Conservation (phyloP, 345 rosid species). For the Brassica carinata region DNA sequence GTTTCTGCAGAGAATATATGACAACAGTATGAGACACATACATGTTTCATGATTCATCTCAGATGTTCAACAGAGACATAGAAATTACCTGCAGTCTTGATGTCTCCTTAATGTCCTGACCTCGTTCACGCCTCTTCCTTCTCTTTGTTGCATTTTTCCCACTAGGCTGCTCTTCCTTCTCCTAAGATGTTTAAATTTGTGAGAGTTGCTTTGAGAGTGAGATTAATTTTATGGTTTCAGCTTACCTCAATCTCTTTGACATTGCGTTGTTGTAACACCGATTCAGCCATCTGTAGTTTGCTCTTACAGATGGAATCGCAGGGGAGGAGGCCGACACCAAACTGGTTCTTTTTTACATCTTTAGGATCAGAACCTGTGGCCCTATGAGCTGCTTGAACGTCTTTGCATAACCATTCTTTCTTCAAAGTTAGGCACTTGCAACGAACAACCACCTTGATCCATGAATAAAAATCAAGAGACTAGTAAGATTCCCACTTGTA, state of each 20-base stretch:
- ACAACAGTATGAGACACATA: not conserved
- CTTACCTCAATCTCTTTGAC: constrained; percentile 65
- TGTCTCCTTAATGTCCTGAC: constrained; percentile 51
- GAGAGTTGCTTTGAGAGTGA: not conserved
- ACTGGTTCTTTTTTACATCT: constrained; percentile 61
- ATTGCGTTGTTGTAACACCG: constrained; percentile 66
- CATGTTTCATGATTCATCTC: not conserved
- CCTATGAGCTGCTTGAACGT: constrained; percentile 73
- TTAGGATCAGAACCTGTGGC: constrained; percentile 57
- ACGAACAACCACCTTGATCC: constrained; percentile 68
- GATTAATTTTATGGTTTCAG: constrained; percentile 8
- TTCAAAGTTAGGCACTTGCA: constrained; percentile 80
- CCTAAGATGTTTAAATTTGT: constrained; percentile 43
- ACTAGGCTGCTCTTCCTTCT: constrained; percentile 49
- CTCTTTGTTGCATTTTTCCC: constrained; percentile 61
- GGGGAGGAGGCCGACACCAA: constrained; percentile 78
- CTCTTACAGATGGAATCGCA: constrained; percentile 57
- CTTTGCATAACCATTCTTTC: constrained; percentile 85
- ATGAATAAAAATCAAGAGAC: not conserved
- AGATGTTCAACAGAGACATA: not conserved
- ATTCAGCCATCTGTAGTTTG: constrained; percentile 40
- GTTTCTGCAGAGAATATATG: constrained; percentile 53
- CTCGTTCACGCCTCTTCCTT: constrained; percentile 61
- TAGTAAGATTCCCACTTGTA: constrained; percentile 14
- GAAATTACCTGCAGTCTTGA: constrained; percentile 62